phyloP scores from a whole-genome alignment of 495 filamentous ascomycete genomes.

The Lasiosphaeria miniovina region DNA sequence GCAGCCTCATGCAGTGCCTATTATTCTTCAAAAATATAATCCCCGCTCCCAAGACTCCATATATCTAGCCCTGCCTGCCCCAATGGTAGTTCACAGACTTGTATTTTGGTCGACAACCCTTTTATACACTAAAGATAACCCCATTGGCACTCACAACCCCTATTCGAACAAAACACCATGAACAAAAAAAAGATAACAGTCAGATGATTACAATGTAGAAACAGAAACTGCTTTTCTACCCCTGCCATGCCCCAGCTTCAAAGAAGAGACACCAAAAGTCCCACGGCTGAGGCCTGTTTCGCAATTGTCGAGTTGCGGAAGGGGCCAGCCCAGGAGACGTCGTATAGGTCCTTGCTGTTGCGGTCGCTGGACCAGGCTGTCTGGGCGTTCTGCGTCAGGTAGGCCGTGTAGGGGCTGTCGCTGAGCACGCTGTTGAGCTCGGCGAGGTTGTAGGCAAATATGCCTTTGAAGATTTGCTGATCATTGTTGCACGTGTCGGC shows the following conservation, averaged over 20 bases:
- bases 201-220: not conserved
- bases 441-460: slow-evolving; percentile 63
- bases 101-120: too few species aligned
- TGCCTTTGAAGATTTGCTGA: slow-evolving; percentile 69
- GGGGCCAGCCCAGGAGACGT: slow-evolving; percentile 57
- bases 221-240: not conserved
- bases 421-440: slow-evolving; percentile 48
- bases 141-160: not conserved
- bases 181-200: not conserved
- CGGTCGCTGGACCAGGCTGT: slow-evolving; percentile 55
- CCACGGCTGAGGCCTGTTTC: slow-evolving; percentile 59
- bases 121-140: too few species aligned
- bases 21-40: not conserved
- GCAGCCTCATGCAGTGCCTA: too few species aligned
- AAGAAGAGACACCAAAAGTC: slow-evolving; percentile 52
- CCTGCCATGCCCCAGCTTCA: not conserved
- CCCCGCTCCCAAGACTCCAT: not conserved
- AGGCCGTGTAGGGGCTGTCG: slow-evolving; percentile 45
- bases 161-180: not conserved
- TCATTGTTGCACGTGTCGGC: slow-evolving; percentile 50
- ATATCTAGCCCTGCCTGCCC: not conserved
- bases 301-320: slow-evolving; percentile 43
- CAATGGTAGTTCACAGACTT: too few species aligned
- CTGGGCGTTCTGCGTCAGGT: slow-evolving; percentile 54
- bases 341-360: slow-evolving; percentile 45